Evolutionary conservation across 208 protist species (phyloP).

Genomic region (Trypanosoma congolense): DNA sequence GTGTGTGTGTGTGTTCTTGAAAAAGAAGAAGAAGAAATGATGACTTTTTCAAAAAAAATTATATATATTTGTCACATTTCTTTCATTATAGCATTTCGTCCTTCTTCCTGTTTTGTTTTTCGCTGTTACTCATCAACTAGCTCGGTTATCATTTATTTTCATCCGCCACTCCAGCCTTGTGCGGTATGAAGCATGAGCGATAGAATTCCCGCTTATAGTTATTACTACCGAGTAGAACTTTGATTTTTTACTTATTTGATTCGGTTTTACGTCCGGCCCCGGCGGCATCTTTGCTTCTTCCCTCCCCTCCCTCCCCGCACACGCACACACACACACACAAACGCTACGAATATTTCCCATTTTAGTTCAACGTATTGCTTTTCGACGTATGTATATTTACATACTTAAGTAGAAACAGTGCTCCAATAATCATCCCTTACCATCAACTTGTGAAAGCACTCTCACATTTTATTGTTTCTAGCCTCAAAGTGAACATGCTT

Average conservation of each 20-base stretch:
- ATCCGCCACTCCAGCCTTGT: too few relatives aligned
- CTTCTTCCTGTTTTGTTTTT: not conserved
- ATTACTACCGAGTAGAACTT: too few relatives aligned
- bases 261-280: too few relatives aligned
- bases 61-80: constrained; percentile 10
- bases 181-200: too few relatives aligned
- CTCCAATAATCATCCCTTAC: too few relatives aligned
- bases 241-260: too few relatives aligned
- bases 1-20: not conserved
- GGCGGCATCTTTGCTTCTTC: not conserved
- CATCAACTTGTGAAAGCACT: too few relatives aligned
- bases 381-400: not conserved
- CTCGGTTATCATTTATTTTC: not conserved
- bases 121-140: not conserved
- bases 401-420: too few relatives aligned
- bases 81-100: not conserved
- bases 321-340: not conserved
- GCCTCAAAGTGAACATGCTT: too few relatives aligned
- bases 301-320: not conserved
- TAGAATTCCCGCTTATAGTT: too few relatives aligned
- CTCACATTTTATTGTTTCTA: too few relatives aligned
- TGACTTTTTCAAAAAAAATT: constrained; percentile 28
- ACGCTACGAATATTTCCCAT: not conserved
- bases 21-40: constrained; percentile 1
- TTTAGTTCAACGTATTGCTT: constrained; percentile 5